Evolutionary conservation across 2,329 filamentous ascomycete species (phyloP), one percentile per base, ranked within the genome.

Genomic region (Colletotrichum coccodes): DNA sequence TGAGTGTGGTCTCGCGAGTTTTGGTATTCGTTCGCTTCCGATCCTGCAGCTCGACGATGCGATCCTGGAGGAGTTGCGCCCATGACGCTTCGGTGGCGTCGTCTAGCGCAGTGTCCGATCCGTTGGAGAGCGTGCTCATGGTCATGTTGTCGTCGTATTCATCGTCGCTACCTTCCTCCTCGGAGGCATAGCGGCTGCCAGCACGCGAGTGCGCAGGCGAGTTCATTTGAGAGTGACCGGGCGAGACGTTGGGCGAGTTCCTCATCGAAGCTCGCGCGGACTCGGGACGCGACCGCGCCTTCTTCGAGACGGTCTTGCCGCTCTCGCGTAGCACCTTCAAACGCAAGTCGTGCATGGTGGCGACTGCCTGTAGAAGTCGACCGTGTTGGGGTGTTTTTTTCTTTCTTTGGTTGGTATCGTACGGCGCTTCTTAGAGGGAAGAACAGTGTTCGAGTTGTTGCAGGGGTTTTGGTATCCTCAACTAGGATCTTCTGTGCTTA

Each of bases 21-120:
- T 92, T 88, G 28, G 86, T 88, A 72, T 90, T 94, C 79, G 91
- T 94, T 72, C 91, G 90, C 84, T 97, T 97, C 74, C 93, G 90
- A 70, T 88, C 85, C 62, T 91, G 85, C 32, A 97, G 87, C 72
- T 92, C 90, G 54, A 91, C 85, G 71, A 97, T 90, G 66, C 91
- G 88, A 70, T 90, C 87, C 32, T 86, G 83, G 38, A 95, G 81
- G 64, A 89, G 86, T 18, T 87, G 81, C 52, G 89, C 86, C 87
- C 92, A 93, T 30, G 86, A 85, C 56, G 84, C 78, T 21, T 84
- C 78, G n/a, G 84, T 78, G 30, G 85, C 82, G 9, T 87, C 85
- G 36, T 91, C 83, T 40, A 89, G 91, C 68, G 87, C 89, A 64
- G 87, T 72, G 18, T 82, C 74, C 3, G 83, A 85, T 64, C 79